These are phyloP conservation scores for Penicillium diatomitis DNA, from an alignment of 495 filamentous ascomycete genomes.

Conservation along the genomic window DNA sequence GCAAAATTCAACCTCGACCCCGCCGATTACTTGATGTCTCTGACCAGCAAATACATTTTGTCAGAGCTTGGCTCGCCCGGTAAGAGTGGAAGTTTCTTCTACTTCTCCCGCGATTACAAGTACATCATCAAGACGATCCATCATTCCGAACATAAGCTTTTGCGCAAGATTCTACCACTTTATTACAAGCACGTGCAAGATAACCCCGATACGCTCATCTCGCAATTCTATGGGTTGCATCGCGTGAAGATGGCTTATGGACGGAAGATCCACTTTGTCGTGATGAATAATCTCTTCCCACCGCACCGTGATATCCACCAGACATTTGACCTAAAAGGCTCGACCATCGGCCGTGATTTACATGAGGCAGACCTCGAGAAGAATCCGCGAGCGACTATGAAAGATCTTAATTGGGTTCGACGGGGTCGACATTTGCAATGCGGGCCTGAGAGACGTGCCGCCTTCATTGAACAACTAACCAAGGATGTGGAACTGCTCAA, in stretches of 20 bases:
- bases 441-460: constrained; percentile 72
- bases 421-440: constrained; percentile 78
- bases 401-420: constrained; percentile 94
- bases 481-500: constrained; percentile 80
- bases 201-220: constrained; percentile 93
- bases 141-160: constrained; percentile 89
- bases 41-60: constrained; percentile 97
- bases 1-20: constrained; percentile 86
- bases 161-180: constrained; percentile 82
- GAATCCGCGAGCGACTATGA: constrained; percentile 88
- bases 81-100: constrained; percentile 99
- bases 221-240: constrained; percentile 96
- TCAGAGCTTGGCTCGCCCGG: constrained; percentile 95
- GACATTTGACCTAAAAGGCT: constrained; percentile 97
- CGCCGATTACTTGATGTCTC: constrained; percentile 94
- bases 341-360: constrained; percentile 85
- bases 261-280: constrained; percentile 97
- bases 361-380: constrained; percentile 77
- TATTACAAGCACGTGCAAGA: constrained; percentile 90
- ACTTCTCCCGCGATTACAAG: constrained; percentile 99
- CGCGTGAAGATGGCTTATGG: constrained; percentile 98
- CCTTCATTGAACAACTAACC: constrained; percentile 83
- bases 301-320: constrained; percentile 96
- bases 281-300: constrained; percentile 99
- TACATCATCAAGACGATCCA: constrained; percentile 99